Base-by-base conservation (phyloP, 2,329 filamentous ascomycete species). In the Gremmenia infestans region DNA sequence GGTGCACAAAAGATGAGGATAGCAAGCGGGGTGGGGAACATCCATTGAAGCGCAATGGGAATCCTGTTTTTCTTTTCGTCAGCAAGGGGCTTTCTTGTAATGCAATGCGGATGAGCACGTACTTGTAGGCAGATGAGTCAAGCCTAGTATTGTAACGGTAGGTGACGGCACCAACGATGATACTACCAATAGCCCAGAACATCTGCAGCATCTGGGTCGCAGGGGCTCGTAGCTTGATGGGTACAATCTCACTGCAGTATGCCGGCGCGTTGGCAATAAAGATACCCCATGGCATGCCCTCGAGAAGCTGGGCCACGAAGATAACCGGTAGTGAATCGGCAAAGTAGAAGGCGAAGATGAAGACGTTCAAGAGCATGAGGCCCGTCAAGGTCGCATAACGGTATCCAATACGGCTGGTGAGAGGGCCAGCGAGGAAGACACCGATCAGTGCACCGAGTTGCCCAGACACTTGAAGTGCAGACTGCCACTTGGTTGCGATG, bases 261-360 rank as follows among this genome's bases (percentile, higher is more conserved):
- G 83, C 82, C 0, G 83, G 83, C 4, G 82, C 77, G 66, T 85
- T 85, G 67, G 82, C 81, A 62, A 85, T 83, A 69, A 86, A 86
- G 64, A 86, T 78, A 25, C 83, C 83, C 83, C 83, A 86, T 2
- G 83, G 83, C 4, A 86, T 65, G 58, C 83, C 83, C 68, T 84
- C 81, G 48, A 86, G 74, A 53, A 82, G 70, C 72, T 86, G 82
- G 39, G 76, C 72, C 4, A 74, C 74, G 63, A 83, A 77, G 56
- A 80, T 70, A 59, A 79, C 15, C 4, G 67, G 63, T 6, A 74
- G 67, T 52, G 70, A 73, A 55, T 76, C 67, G 62, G 68, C 77
- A 55, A 77, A 80, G 63, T 72, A 80, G 59, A 76, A 74, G 49
- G 71, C 46, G 56, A 68, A 67, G 54, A 67, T 67, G 48, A 73